These are phyloP conservation scores for Macrophomina pseudophaseolina DNA, from an alignment of 2,329 filamentous ascomycete species.

Conservation along the genomic window DNA sequence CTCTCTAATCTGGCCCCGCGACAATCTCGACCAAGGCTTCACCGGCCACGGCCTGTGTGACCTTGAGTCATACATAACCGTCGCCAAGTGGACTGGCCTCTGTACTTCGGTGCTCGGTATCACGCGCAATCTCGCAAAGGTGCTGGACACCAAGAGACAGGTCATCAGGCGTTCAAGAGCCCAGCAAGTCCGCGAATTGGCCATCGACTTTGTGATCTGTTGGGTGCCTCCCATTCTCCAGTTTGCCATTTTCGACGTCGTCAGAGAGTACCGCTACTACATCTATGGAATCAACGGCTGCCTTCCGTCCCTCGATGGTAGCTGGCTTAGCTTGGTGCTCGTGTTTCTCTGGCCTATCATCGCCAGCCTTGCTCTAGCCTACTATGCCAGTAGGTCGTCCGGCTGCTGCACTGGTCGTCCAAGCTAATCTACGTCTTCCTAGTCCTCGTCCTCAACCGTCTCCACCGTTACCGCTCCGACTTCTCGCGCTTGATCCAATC, in stretches of 20 bases:
- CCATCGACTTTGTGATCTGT: conserved; percentile 62
- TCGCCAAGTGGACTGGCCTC: conserved; percentile 58
- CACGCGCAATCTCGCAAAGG: conserved; percentile 63
- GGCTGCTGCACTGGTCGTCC: background rate
- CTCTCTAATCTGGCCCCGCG: conserved; percentile 67
- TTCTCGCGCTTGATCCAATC: conserved; percentile 62
- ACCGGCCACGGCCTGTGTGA: conserved; percentile 67
- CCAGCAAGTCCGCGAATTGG: conserved; percentile 53
- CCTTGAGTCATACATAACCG: conserved; percentile 64
- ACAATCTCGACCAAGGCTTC: conserved; percentile 62
- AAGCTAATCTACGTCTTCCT: background rate
- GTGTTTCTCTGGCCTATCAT: conserved; percentile 62
- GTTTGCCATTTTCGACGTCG: conserved; percentile 63
- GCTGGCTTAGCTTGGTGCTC: conserved; percentile 63
- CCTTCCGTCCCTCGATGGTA: conserved; percentile 57
- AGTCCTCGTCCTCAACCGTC: conserved; percentile 66
- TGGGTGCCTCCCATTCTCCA: conserved; percentile 60
- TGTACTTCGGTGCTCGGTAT: conserved; percentile 62
- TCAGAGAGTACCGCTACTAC: conserved; percentile 64
- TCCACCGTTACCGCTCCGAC: conserved; percentile 63
- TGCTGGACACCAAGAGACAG: conserved; percentile 64
- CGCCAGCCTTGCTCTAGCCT: conserved; percentile 58
- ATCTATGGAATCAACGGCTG: conserved; percentile 66
- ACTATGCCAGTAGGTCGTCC: conserved; percentile 60
- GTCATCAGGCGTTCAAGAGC: conserved; percentile 56